Base-by-base conservation (phyloP, 140 eudicot species). In the Ambrosia hybrid region DNA sequence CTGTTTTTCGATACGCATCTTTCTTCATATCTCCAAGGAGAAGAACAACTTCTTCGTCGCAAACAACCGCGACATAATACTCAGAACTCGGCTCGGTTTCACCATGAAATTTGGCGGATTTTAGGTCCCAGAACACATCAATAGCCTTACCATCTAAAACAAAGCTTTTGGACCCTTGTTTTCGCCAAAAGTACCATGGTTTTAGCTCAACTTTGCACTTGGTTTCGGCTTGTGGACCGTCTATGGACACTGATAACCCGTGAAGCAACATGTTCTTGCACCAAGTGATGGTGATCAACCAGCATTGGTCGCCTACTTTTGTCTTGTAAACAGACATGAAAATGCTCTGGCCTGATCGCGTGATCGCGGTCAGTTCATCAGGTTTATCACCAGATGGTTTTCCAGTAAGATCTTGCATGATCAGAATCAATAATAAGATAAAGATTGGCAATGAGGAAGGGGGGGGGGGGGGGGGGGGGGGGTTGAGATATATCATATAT, bases 181-280 rank as follows among this genome's bases (percentile, higher is more conserved):
- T 93, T 62, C 88, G 80, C 98, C 98, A 93, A 71, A 93, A 93
- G 68, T 86, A 85, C 98, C 98, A 93, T 0, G 98, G 98, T 68
- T 93, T 93, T 59, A 93, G 83, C 91, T 93, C 97, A 13, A 93
- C 79, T 78, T 93, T 93, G 72, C 98, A 93, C 4, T 77, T 82
- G 64, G 85, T 75, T 7, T 87, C 88, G 3, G 80, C 85, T 0
- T 62, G 81, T 4, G 83, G 81, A 0, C 96, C 94, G 64, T 88
- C 89, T 6, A 93, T 83, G 0, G 98, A 84, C 0, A 93, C 89
- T 12, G 97, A 93, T 49, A 93, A 70, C 45, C 98, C 98, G 45
- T 93, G 98, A 57, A 93, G 94, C 13, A 93, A 71, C 81, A 93
- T 75, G 56, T 93, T 87, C 83, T 88, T 93, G 91, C 96, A 93